Conservation (phyloP, 495 filamentous ascomycete genomes). For the Daldinia vernicosa region DNA sequence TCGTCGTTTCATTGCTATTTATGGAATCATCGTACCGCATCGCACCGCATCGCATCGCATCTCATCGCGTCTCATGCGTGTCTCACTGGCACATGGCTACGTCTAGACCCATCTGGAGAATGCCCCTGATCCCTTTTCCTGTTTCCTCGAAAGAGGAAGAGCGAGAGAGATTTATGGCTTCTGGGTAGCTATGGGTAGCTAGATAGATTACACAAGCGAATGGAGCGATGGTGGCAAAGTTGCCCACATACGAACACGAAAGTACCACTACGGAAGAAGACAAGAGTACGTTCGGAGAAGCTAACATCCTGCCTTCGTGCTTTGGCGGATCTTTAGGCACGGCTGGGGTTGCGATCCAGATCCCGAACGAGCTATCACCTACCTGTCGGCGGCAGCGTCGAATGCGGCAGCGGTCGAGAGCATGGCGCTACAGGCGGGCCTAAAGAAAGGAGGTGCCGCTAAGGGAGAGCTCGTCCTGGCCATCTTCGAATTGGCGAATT, state of each 20-base stretch:
- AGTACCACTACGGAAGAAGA: conserved; percentile 12
- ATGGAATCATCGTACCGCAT: conserved; percentile 21
- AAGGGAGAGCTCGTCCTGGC: conserved; percentile 98
- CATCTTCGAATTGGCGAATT: conserved; percentile 95
- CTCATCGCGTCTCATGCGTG: conserved; percentile 24
- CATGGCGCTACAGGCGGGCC: conserved; percentile 80
- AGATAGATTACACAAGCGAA: conserved; percentile 21
- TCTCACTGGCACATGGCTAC: conserved; percentile 18
- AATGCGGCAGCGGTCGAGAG: conserved; percentile 89
- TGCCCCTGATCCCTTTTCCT: conserved; percentile 2
- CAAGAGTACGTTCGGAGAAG: conserved; percentile 16
- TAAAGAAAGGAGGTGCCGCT: conserved; percentile 91
- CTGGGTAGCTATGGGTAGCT: conserved; percentile 5
- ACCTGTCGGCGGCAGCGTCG: conserved; percentile 87
- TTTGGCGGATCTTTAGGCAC: conserved; percentile 65
- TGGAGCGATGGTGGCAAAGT: conserved; percentile 37
- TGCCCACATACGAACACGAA: conserved; percentile 30
- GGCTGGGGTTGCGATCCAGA: conserved; percentile 89
- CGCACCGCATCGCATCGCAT: conserved; percentile 18
- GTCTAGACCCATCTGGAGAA: conserved; percentile 21
- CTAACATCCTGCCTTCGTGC: conserved; percentile 28
- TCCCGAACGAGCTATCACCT: conserved; percentile 76
- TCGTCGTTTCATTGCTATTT: conserved; percentile 29
- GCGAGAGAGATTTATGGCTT: conserved; percentile 3
- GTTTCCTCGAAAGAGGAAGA: neutral